Base-by-base conservation (phyloP, 805 yeast genomes). In the Monosporozyma siamensis region DNA sequence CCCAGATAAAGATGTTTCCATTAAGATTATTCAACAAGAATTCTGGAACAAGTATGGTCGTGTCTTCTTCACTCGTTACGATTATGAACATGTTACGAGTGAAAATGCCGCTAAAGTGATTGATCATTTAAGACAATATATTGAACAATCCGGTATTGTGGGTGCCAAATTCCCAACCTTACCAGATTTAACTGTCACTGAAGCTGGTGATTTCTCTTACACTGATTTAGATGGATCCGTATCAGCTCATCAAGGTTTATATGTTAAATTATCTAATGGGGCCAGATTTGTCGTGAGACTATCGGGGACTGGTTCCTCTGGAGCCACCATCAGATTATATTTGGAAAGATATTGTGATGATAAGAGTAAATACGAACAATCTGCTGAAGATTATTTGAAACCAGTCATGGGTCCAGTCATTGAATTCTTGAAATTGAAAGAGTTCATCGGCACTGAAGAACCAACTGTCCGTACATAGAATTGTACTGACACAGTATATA, bases 301-400 rank as follows among this genome's bases (percentile, higher is more conserved):
- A 51, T 87, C 96, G 0, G 98, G 98, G 45, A 92, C 98, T 2
- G 98, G 98, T 12, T 89, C 97, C 1, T 80, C 95, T 1, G 98
- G 98, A 35, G 97, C 98, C 15, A 92, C 98, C 2, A 88, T 92
- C 43, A 78, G 98, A 65, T 71, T 92, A 51, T 92, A 92, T 66
- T 69, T 90, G 58, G 98, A 92, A 66, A 82, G 80, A 64, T 87
- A 84, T 67, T 78, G 83, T 17, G 52, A 64, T 36, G 94, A 87
- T 56, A 56, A 64, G 41, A 49, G 75, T 10, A 71, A 70, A 38
- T 76, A 72, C 55, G 52, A 55, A 3, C 50, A 63, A 48, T 63
- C 69, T 35, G 92, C 89, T 12, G 84, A 82, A 51, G 80, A 79
- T 37, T 89, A 69, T 64, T 72, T 92, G 57, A 69, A 68, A 41